Percentiles rank a stretch among this genome's conserved stretches.
Evolutionary conservation across 345 rosid genomes (phyloP).

Genomic region (Litchi chinensis): DNA sequence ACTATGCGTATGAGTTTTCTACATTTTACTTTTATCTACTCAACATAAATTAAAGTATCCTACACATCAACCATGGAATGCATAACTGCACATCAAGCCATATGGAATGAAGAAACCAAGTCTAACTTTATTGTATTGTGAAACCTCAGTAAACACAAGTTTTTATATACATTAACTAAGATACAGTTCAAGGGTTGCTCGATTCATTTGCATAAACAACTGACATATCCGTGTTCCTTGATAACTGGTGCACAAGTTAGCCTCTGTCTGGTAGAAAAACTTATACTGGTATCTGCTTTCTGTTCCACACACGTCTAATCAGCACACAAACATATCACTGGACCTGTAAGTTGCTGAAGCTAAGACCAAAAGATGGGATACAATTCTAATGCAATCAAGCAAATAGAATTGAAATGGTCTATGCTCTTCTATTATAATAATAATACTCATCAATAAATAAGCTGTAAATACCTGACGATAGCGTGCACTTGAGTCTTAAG

Average conservation of each 20-base stretch:
- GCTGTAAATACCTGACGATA: background rate
- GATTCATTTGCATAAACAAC: slow-evolving; percentile 20
- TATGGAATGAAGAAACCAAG: slow-evolving; percentile 2
- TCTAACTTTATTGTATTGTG: slow-evolving; percentile 17
- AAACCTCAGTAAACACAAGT: slow-evolving; percentile 17
- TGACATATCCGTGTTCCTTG: slow-evolving; percentile 22
- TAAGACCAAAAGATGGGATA: background rate
- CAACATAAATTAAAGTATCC: no score
- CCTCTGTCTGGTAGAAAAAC: slow-evolving; percentile 13
- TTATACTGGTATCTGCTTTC: slow-evolving; percentile 21
- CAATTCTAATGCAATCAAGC: background rate
- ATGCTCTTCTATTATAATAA: background rate
- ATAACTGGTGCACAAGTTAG: slow-evolving; percentile 15
- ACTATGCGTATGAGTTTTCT: no score
- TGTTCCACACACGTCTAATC: slow-evolving; percentile 17
- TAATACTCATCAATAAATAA: background rate
- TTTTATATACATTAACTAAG: slow-evolving; percentile 24
- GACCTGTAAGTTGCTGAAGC: background rate
- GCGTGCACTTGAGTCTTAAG: background rate
- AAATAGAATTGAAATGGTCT: background rate
- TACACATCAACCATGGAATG: no score
- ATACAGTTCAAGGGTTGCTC: slow-evolving; percentile 28
- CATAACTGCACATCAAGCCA: background rate
- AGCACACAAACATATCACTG: background rate
- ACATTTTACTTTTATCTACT: no score